A percentile compares a stretch with the other conserved stretches of the same genome.
Evolutionary conservation across 2,329 filamentous ascomycete species (phyloP).

Genomic region (Endoconidiophora polonica): DNA sequence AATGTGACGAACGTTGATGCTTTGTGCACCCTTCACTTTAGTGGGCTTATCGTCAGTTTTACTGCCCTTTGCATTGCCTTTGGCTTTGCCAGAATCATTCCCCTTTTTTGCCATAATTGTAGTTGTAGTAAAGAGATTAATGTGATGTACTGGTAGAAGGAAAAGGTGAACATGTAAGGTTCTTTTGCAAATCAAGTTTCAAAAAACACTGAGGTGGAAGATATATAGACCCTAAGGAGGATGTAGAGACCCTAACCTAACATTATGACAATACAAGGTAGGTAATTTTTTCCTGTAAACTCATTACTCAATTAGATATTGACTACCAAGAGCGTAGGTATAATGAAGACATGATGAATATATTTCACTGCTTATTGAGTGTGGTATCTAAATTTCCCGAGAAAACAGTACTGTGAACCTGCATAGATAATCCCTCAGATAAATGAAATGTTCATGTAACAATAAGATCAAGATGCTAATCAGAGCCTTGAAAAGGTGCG

Average conservation of each 20-base stretch:
- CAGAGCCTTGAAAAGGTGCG: no score
- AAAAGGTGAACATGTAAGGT: no score
- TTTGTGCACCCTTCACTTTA: conserved; percentile 44
- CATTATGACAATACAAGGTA: neutral
- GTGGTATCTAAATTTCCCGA: no score
- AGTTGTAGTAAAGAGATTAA: neutral
- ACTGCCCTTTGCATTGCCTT: conserved; percentile 20
- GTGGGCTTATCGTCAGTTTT: conserved; percentile 23
- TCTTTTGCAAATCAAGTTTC: neutral
- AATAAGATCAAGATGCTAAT: no score
- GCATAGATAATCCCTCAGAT: no score
- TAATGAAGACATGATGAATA: no score
- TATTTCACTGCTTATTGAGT: no score
- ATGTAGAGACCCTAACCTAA: neutral
- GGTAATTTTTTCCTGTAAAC: neutral
- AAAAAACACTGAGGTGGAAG: neutral
- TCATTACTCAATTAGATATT: no score
- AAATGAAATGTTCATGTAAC: no score
- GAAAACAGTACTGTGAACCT: no score
- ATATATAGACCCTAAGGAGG: neutral
- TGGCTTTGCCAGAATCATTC: conserved; percentile 13
- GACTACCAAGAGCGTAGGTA: no score
- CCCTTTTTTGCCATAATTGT: conserved; percentile 11
- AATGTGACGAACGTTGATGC: conserved; percentile 61
- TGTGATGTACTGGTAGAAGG: neutral